Conservation (phyloP, 192 early-diverging fungal species). For the Rhizophagus clarus region DNA sequence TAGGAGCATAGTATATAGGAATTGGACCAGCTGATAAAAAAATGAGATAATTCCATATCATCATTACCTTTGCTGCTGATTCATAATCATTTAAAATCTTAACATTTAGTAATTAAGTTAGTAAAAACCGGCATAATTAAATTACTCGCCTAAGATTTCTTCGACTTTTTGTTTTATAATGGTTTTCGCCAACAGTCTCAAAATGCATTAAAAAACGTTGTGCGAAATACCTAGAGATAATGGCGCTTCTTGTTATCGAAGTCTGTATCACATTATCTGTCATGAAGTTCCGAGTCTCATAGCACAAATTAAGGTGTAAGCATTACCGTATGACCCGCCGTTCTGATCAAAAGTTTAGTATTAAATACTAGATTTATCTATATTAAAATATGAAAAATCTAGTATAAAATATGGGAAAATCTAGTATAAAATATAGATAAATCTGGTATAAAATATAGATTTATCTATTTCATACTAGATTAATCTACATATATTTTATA, state of each 20-base stretch:
- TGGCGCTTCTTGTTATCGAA: neutral
- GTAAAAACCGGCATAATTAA: neutral
- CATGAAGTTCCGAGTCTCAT: neutral
- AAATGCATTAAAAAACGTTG: slow-evolving; percentile 19
- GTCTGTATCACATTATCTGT: neutral
- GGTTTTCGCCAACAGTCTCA: neutral
- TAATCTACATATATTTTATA: too few relatives aligned
- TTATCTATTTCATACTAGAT: too few relatives aligned
- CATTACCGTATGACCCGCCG: slow-evolving; percentile 11
- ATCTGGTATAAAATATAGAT: too few relatives aligned
- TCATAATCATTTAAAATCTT: neutral
- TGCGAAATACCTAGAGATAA: slow-evolving; percentile 11
- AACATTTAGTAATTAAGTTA: neutral
- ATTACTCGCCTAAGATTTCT: slow-evolving; percentile 5
- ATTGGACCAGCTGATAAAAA: slow-evolving; percentile 7
- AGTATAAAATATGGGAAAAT: too few relatives aligned
- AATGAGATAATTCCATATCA: slow-evolving; percentile 22
- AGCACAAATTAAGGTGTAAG: slow-evolving; percentile 9
- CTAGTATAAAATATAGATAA: too few relatives aligned
- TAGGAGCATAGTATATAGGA: neutral
- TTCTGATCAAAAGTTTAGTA: too few relatives aligned
- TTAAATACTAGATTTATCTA: too few relatives aligned
- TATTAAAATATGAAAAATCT: too few relatives aligned
- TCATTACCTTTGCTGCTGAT: neutral
- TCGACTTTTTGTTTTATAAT: neutral